A percentile compares a stretch with the other conserved stretches of the same genome.
Evolutionary conservation across 179 eudicot species (phyloP).

Genomic region (Actinidia polygama): DNA sequence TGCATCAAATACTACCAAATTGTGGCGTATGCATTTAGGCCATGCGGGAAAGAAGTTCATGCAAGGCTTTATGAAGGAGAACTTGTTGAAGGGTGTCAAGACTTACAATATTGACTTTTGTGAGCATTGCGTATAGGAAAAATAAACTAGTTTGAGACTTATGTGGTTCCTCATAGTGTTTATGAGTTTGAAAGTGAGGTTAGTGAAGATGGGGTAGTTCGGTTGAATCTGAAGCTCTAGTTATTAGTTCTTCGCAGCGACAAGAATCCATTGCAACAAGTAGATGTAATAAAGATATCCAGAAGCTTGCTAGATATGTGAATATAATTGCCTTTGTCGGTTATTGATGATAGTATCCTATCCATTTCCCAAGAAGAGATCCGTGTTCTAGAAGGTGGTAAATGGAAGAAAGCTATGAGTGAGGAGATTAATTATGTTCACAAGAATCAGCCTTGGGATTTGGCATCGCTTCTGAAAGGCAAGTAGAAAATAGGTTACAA

Average conservation of each 20-base stretch:
- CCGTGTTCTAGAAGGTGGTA: not conserved
- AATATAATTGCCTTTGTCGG: not conserved
- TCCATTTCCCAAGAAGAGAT: not conserved
- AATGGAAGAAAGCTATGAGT: too few relatives aligned
- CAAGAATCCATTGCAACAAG: not conserved
- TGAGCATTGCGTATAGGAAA: not conserved
- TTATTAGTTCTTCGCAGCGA: too few relatives aligned
- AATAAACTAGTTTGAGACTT: not conserved
- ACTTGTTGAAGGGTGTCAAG: not conserved
- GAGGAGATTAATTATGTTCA: too few relatives aligned
- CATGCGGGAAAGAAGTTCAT: not conserved
- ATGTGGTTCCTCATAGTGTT: too few relatives aligned
- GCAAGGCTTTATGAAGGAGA: not conserved
- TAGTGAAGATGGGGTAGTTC: too few relatives aligned
- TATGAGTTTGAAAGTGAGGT: too few relatives aligned
- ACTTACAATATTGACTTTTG: not conserved
- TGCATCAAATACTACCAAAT: not conserved
- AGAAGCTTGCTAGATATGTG: not conserved
- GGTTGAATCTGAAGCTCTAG: too few relatives aligned
- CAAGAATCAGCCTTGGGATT: too few relatives aligned
- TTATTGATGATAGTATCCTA: not conserved
- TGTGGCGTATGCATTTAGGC: not conserved
- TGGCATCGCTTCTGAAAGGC: too few relatives aligned
- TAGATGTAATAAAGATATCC: not conserved
- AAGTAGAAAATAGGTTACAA: too few relatives aligned